Percentiles rank a stretch among this genome's conserved stretches.
Conservation (phyloP, 2,329 filamentous ascomycete species). For the Pseudogymnoascus sp. region DNA sequence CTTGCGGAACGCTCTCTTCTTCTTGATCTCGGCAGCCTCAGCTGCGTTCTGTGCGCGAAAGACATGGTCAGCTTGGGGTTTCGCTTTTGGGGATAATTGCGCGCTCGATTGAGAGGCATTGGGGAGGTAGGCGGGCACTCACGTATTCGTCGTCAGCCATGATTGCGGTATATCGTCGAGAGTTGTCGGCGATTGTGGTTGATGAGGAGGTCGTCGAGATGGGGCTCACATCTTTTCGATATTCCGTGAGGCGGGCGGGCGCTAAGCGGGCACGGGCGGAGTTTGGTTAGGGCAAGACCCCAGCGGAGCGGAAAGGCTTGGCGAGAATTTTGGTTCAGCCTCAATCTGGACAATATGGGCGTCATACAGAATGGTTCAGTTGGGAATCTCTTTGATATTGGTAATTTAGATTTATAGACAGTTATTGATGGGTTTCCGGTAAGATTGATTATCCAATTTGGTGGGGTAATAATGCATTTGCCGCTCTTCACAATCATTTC, state of each 20-base stretch:
- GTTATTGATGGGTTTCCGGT: neutral
- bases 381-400: neutral
- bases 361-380: neutral
- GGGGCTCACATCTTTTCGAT: constrained; percentile 5
- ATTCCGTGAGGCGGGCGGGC: neutral
- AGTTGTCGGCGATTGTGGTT: constrained; percentile 17
- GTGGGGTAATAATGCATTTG: neutral
- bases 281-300: constrained; percentile 6
- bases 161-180: constrained; percentile 43
- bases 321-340: neutral
- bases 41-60: constrained; percentile 69
- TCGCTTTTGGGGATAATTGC: neutral
- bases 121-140: constrained; percentile 35
- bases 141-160: constrained; percentile 79
- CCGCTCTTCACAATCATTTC: neutral
- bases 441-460: neutral
- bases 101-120: neutral
- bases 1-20: constrained; percentile 99
- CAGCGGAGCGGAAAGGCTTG: constrained; percentile 10
- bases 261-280: constrained; percentile 7
- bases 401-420: neutral
- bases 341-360: neutral
- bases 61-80: constrained; percentile 29
- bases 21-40: constrained; percentile 99
- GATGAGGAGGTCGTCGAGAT: constrained; percentile 10